phyloP scores from a whole-genome alignment of 2,329 filamentous ascomycete genomes.

The Orbilia oligospora region DNA sequence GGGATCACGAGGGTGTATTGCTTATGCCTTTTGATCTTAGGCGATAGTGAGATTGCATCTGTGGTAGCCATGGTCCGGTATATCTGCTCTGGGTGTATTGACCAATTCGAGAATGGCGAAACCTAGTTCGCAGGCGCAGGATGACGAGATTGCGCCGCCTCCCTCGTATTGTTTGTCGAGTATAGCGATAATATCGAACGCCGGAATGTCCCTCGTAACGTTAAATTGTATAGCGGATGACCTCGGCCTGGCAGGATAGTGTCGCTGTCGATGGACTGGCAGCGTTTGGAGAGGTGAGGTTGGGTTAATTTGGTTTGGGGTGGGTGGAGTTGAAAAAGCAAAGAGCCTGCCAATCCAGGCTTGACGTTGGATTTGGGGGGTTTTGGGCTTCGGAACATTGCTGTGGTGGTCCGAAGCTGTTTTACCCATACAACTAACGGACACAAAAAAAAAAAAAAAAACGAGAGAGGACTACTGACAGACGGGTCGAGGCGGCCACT shows the following conservation, averaged over 20 bases:
- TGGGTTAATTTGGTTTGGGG: constrained; percentile 57
- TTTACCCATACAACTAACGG: constrained; percentile 29
- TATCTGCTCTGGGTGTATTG: constrained; percentile 49
- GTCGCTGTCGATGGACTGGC: constrained; percentile 39
- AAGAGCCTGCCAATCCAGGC: constrained; percentile 42
- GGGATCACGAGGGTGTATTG: constrained; percentile 64
- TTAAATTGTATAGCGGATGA: constrained; percentile 42
- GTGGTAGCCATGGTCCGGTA: constrained; percentile 51
- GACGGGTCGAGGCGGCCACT: constrained; percentile 24
- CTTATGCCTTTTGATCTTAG: constrained; percentile 61
- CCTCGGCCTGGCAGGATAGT: constrained; percentile 23
- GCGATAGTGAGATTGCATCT: constrained; percentile 58
- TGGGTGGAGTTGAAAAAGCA: constrained; percentile 60
- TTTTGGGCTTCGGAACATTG: constrained; percentile 55
- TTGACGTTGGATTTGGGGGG: constrained; percentile 25
- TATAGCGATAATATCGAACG: constrained; percentile 41
- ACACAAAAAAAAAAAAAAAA: background rate
- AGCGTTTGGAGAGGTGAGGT: constrained; percentile 41
- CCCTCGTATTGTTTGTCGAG: constrained; percentile 48
- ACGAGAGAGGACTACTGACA: background rate
- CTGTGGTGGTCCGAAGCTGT: constrained; percentile 56
- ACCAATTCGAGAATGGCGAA: constrained; percentile 38
- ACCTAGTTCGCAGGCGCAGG: constrained; percentile 38
- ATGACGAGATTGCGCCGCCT: constrained; percentile 56
- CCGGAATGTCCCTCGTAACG: constrained; percentile 50